Percentiles rank a stretch among this genome's conserved stretches.
Conservation (phyloP, 352 stramenopile genomes). For the Phytophthora tentaculata region DNA sequence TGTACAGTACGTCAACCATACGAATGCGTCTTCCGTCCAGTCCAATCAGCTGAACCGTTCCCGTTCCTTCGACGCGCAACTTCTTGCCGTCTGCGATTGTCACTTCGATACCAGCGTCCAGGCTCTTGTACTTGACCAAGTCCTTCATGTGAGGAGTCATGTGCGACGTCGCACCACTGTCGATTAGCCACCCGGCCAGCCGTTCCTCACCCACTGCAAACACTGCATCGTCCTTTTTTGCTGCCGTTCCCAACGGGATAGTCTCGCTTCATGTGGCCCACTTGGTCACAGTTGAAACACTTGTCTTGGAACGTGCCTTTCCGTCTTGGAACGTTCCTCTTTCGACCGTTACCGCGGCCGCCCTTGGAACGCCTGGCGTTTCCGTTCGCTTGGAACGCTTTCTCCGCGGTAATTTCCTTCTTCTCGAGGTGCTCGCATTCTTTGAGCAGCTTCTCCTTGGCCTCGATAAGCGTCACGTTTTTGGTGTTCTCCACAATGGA, state of each 20-base stretch:
- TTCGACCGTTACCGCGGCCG: constrained; percentile 4
- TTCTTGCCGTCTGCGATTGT: constrained; percentile 25
- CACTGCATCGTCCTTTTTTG: neutral
- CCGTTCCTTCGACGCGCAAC: constrained; percentile 1
- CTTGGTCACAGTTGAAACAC: neutral
- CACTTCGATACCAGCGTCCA: constrained; percentile 11
- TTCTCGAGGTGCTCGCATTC: neutral
- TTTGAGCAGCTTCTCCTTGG: neutral
- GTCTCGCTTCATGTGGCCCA: neutral
- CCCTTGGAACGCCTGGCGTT: neutral
- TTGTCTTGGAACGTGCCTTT: no score
- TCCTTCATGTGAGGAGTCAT: constrained; percentile 30
- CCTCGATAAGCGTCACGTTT: neutral
- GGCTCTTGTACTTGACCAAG: constrained; percentile 3
- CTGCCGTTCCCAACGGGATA: neutral
- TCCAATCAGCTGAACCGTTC: neutral
- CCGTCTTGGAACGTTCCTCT: neutral
- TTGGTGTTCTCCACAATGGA: neutral
- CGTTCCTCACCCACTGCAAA: neutral
- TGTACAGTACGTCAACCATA: constrained; percentile 23
- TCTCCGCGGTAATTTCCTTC: neutral
- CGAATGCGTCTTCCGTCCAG: neutral
- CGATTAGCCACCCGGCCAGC: neutral
- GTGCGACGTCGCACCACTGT: constrained; percentile 12
- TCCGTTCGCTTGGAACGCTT: neutral